Percentiles rank a stretch among this genome's conserved stretches.
phyloP scores from a whole-genome alignment of 2,329 filamentous ascomycete genomes.

The Stemphylium beticola region DNA sequence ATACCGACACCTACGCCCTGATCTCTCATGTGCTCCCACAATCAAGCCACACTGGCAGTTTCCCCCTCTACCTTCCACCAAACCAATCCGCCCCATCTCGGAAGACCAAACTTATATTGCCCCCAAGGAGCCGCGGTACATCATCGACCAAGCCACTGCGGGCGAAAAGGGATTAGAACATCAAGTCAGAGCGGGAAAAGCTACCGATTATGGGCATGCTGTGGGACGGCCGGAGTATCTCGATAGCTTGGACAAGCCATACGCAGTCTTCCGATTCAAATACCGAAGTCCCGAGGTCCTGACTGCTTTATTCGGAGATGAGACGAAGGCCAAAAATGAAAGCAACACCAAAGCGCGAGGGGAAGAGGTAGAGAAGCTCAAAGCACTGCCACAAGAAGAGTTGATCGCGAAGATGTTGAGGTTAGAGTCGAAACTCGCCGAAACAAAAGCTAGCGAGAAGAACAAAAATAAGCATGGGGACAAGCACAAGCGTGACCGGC shows the following conservation, averaged over 20 bases:
- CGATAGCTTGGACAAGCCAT: constrained; percentile 46
- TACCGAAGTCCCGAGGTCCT: constrained; percentile 48
- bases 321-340: background rate
- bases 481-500: background rate
- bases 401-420: constrained; percentile 20
- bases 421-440: constrained; percentile 31
- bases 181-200: constrained; percentile 45
- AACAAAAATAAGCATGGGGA: background rate
- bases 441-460: constrained; percentile 15
- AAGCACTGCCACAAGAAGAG: constrained; percentile 34
- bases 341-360: background rate
- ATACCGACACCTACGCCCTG: constrained; percentile 12
- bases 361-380: constrained; percentile 20
- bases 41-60: constrained; percentile 44
- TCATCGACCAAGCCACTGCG: constrained; percentile 17
- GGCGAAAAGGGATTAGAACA: constrained; percentile 32
- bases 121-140: constrained; percentile 35
- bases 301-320: constrained; percentile 39
- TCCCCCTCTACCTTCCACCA: constrained; percentile 16
- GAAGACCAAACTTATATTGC: constrained; percentile 17
- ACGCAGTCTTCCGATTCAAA: constrained; percentile 58
- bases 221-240: constrained; percentile 50
- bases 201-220: constrained; percentile 48
- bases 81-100: background rate
- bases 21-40: background rate